Evolutionary conservation across 2,329 filamentous ascomycete genomes (phyloP).

Genomic region (Diaporthe humulicola): DNA sequence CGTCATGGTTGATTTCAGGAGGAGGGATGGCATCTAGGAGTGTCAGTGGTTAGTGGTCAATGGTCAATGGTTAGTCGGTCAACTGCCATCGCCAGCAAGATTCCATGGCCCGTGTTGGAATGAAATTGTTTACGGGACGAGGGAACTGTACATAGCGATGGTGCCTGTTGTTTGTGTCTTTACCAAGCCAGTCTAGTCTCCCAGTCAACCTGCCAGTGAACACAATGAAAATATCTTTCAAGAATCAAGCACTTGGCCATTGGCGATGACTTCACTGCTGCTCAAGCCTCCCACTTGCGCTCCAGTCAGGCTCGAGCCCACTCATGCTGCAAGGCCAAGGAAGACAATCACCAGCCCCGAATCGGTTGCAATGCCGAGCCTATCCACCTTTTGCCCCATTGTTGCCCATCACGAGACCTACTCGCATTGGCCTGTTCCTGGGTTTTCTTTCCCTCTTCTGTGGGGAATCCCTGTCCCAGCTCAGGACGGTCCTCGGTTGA

Average conservation of each 20-base stretch:
- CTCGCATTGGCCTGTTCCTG: background rate
- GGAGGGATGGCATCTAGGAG: constrained; percentile 40
- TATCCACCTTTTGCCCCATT: background rate
- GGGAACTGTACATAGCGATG: background rate
- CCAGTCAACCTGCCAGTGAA: background rate
- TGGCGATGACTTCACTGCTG: constrained; percentile 7
- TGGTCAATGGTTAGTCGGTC: background rate
- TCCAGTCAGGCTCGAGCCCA: constrained; percentile 25
- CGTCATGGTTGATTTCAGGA: constrained; percentile 74
- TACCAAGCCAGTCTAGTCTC: too few species aligned
- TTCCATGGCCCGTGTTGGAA: background rate
- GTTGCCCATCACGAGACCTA: constrained; percentile 15
- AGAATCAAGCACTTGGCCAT: background rate
- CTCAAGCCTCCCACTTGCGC: background rate
- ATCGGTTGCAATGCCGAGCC: constrained; percentile 25
- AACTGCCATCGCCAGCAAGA: background rate
- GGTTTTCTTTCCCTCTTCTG: background rate
- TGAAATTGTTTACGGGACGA: background rate
- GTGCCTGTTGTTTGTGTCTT: background rate
- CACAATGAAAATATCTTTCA: background rate
- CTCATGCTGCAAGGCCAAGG: background rate
- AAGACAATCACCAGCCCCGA: background rate
- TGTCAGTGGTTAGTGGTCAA: too few species aligned
- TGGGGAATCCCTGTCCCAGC: constrained; percentile 32
- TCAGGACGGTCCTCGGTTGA: background rate